phyloP scores from a whole-genome alignment of 768 basidiomycete species.

The Russula abietina region DNA sequence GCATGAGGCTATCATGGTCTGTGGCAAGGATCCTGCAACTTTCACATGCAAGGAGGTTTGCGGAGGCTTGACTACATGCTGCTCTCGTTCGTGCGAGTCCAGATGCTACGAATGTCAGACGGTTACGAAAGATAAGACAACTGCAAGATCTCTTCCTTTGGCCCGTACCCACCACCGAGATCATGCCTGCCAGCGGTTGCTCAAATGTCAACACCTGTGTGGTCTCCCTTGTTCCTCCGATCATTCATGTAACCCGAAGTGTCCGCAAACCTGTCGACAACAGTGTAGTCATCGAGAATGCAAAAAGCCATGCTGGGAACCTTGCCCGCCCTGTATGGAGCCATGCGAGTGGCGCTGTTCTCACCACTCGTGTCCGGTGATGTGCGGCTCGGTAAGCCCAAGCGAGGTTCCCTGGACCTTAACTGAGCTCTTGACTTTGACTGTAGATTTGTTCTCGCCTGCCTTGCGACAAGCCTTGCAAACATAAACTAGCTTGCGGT shows the following conservation, averaged over 20 bases:
- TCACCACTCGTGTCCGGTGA: slow-evolving; percentile 33
- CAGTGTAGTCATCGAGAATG: slow-evolving; percentile 32
- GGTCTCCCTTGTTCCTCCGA: slow-evolving; percentile 28
- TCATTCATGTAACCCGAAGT: slow-evolving; percentile 30
- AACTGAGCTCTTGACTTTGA: background rate
- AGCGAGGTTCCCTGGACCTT: background rate
- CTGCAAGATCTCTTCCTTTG: background rate
- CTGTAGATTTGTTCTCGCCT: slow-evolving; percentile 35
- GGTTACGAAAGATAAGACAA: slow-evolving; percentile 7
- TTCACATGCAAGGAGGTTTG: slow-evolving; percentile 29
- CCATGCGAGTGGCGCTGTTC: slow-evolving; percentile 34
- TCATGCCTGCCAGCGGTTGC: slow-evolving; percentile 31
- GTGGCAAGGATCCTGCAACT: slow-evolving; percentile 21
- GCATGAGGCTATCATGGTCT: slow-evolving; percentile 26
- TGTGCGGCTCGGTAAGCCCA: slow-evolving; percentile 35
- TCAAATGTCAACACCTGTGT: slow-evolving; percentile 34
- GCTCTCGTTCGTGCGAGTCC: slow-evolving; percentile 30
- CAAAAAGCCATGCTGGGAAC: slow-evolving; percentile 29
- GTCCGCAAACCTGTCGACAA: slow-evolving; percentile 28
- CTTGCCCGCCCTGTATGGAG: slow-evolving; percentile 34
- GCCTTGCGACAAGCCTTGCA: slow-evolving; percentile 35
- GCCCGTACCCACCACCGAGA: slow-evolving; percentile 25
- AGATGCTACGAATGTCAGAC: slow-evolving; percentile 32
- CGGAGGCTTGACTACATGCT: slow-evolving; percentile 28
- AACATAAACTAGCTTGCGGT: slow-evolving; percentile 31